Percentiles rank a stretch among this genome's conserved stretches.
Evolutionary conservation across 2,329 filamentous ascomycete genomes (phyloP).

Genomic region (Emmonsiellopsis sp.): DNA sequence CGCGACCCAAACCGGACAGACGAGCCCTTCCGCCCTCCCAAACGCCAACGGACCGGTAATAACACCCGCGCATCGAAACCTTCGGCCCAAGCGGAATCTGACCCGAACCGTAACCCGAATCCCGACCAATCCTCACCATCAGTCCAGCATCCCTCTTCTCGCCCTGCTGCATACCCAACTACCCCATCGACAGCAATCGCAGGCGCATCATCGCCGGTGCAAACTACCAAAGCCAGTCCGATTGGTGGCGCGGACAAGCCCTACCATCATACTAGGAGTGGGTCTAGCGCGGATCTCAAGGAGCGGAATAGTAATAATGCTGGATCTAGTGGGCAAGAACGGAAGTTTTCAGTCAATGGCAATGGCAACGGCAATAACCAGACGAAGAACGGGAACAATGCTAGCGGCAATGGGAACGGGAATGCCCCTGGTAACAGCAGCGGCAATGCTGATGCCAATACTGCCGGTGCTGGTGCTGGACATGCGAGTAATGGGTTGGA

Average conservation of each 20-base stretch:
- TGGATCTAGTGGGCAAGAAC: background rate
- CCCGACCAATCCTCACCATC: background rate
- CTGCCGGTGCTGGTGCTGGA: background rate
- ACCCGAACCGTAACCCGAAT: background rate
- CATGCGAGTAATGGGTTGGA: background rate
- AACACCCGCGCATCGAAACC: background rate
- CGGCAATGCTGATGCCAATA: background rate
- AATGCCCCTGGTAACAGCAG: background rate
- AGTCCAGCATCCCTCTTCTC: background rate
- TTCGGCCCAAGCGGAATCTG: conserved; percentile 1
- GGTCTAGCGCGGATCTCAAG: background rate
- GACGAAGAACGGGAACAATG: background rate
- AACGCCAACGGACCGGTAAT: conserved; percentile 9
- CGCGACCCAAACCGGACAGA: conserved; percentile 7
- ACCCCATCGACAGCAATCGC: conserved; percentile 3
- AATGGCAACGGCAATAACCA: background rate
- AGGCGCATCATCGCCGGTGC: background rate
- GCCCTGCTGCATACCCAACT: conserved; percentile 2
- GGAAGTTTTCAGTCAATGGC: background rate
- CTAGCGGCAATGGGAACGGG: background rate
- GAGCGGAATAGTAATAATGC: background rate
- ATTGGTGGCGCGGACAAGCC: background rate
- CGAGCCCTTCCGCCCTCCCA: conserved; percentile 8
- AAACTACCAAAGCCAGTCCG: background rate
- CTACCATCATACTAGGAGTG: background rate